Evolutionary conservation across 352 stramenopile species (phyloP).

Genomic region (Aphanomyces cochlioides): DNA sequence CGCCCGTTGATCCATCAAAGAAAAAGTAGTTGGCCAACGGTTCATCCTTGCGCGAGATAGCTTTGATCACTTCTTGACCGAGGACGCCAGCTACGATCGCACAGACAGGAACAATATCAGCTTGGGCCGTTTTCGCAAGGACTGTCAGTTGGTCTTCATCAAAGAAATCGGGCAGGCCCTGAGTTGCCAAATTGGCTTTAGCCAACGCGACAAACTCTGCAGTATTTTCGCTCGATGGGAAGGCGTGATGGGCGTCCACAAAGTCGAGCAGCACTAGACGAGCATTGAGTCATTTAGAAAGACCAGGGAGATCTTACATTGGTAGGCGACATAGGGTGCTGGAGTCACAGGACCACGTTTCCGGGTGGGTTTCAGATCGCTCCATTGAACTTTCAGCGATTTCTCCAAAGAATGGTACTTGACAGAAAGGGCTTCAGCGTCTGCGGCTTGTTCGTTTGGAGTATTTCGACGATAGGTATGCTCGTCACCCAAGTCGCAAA

Average conservation of each 20-base stretch:
- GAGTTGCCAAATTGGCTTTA: slow-evolving; percentile 40
- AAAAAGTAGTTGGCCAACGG: slow-evolving; percentile 95
- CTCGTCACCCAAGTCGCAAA: slow-evolving; percentile 59
- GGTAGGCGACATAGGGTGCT: slow-evolving; percentile 72
- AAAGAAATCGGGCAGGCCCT: slow-evolving; percentile 71
- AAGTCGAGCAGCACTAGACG: slow-evolving; percentile 63
- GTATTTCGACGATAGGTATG: slow-evolving; percentile 62
- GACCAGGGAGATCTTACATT: slow-evolving; percentile 44
- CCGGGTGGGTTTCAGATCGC: slow-evolving; percentile 55
- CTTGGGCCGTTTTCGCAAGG: slow-evolving; percentile 42
- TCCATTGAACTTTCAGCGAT: slow-evolving; percentile 53
- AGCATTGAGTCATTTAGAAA: not conserved
- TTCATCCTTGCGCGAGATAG: slow-evolving; percentile 94
- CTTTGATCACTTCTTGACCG: slow-evolving; percentile 98
- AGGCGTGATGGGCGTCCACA: slow-evolving; percentile 18
- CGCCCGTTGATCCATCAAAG: slow-evolving; percentile 79
- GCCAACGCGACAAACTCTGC: slow-evolving; percentile 62
- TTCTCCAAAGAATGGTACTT: slow-evolving; percentile 56
- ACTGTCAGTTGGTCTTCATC: slow-evolving; percentile 42
- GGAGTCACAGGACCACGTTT: slow-evolving; percentile 70
- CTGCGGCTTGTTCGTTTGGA: slow-evolving; percentile 28
- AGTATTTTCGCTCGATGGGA: slow-evolving; percentile 29
- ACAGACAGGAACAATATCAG: slow-evolving; percentile 88
- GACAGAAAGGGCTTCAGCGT: slow-evolving; percentile 40
- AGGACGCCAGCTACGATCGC: slow-evolving; percentile 95